A percentile compares a stretch with the other conserved stretches of the same genome.
Evolutionary conservation across 768 basidiomycete species (phyloP).

Genomic region (Podaxis sp.): DNA sequence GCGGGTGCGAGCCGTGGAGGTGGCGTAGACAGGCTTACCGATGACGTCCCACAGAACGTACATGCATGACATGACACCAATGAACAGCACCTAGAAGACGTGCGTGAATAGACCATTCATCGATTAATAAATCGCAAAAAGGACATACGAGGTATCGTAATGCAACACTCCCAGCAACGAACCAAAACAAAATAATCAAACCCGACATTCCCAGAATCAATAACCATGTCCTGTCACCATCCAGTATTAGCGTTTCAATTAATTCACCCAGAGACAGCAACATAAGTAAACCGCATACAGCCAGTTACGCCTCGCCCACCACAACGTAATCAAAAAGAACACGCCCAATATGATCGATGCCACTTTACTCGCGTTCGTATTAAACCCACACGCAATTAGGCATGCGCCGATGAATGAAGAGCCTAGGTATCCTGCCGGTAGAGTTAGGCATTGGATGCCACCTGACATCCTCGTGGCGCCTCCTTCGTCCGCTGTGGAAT

Average conservation of each 20-base stretch:
- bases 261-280: background rate
- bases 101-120: background rate
- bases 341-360: constrained; percentile 76
- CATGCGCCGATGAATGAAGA: constrained; percentile 85
- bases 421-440: constrained; percentile 82
- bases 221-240: constrained; percentile 61
- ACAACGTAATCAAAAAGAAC: constrained; percentile 87
- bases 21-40: constrained; percentile 40
- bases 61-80: constrained; percentile 85
- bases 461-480: constrained; percentile 87
- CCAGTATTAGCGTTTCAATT: background rate
- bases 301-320: constrained; percentile 81
- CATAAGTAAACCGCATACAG: constrained; percentile 45
- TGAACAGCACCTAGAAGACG: constrained; percentile 62
- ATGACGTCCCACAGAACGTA: constrained; percentile 90
- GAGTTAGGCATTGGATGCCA: constrained; percentile 77
- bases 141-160: constrained; percentile 70
- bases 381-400: constrained; percentile 85
- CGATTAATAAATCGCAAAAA: background rate
- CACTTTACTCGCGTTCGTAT: constrained; percentile 86
- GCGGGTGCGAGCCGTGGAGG: background rate
- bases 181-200: constrained; percentile 82
- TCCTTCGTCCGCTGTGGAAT: constrained; percentile 76
- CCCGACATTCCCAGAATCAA: constrained; percentile 80
- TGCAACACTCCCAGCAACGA: constrained; percentile 71